Evolutionary conservation across 129 eudicot species (phyloP), one percentile per base, ranked within the genome.

Genomic region (Flaveria sonorensis): DNA sequence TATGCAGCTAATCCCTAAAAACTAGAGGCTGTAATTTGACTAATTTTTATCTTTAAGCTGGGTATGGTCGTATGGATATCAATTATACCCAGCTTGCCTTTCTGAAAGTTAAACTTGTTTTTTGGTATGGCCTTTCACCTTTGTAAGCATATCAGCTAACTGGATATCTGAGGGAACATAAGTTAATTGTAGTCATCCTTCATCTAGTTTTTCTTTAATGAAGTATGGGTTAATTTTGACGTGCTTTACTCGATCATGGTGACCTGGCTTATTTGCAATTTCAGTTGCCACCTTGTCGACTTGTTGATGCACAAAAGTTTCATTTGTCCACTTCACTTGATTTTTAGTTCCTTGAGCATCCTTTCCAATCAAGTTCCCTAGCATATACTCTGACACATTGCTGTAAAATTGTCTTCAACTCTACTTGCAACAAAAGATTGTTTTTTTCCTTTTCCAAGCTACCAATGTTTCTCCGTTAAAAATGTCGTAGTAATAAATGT

Each of bases 151-250:
- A 13, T 50, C 63, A 53, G 5, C 32, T 16, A 32, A 19, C 1
- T 18, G 32, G 28, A 15, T 32, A 16, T 72, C 23, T 52, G 19
- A 9, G 10, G 51, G 19, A 8, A 72, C 28, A 18, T 52, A 55
- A 1, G 1, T 12, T 5, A 47, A 39, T 6, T 71, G 12, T 21
- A 71, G n/a, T 7, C 1, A 19, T 2, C 18, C 18, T 3, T 71
- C 30, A 9, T 70, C 46, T 16, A 71, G 30, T 8, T 71, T 71
- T 11, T 71, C 75, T 23, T 50, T 70, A 18, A 47, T 68, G 55
- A 48, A 23, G 3, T 48, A 14, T 11, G 20, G 20, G 9, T 69
- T 19, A 7, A 69, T 26, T 14, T 20, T n/a, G 0, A 45, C 7
- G 10, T 45, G 56, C 19, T 69, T 69, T 13, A 39, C 23, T 21